phyloP scores from a whole-genome alignment of 2,329 filamentous ascomycete species.

The Alternaria hordeiaustralica region DNA sequence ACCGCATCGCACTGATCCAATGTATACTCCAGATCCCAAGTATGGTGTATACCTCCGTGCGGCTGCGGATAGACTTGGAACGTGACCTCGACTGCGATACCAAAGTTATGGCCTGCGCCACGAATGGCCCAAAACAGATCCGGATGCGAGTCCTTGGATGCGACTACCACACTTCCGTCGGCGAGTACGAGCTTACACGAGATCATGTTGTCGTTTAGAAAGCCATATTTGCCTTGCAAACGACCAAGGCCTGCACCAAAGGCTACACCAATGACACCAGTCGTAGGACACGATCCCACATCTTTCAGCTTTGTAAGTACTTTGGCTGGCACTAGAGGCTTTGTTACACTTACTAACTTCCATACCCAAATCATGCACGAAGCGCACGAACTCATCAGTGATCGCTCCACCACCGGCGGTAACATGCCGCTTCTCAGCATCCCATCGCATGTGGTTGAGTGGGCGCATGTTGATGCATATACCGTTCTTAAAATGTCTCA shows the following conservation, averaged over 20 bases:
- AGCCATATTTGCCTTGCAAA: constrained; percentile 10
- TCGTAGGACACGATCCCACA: constrained; percentile 8
- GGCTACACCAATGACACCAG: constrained; percentile 8
- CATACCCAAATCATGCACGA: constrained; percentile 5
- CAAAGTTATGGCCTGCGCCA: constrained; percentile 7
- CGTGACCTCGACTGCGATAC: constrained; percentile 7
- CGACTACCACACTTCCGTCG: background rate
- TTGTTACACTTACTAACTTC: constrained; percentile 8
- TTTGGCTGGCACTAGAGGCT: background rate
- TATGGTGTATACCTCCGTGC: constrained; percentile 5
- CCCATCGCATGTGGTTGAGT: constrained; percentile 9
- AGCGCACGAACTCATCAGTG: constrained; percentile 8
- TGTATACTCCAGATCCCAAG: constrained; percentile 9
- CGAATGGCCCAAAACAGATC: constrained; percentile 2
- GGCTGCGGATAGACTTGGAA: constrained; percentile 5
- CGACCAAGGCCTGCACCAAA: constrained; percentile 10
- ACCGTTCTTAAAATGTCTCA: constrained; percentile 4
- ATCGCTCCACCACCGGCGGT: constrained; percentile 1
- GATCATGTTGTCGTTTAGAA: constrained; percentile 8
- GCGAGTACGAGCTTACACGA: constrained; percentile 7
- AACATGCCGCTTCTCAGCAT: background rate
- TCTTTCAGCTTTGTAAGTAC: background rate
- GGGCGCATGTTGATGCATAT: constrained; percentile 12
- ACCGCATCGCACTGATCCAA: constrained; percentile 6
- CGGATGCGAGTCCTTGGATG: background rate